Evolutionary conservation across 768 basidiomycete genomes (phyloP).

Genomic region (Cantharellus anzutake): DNA sequence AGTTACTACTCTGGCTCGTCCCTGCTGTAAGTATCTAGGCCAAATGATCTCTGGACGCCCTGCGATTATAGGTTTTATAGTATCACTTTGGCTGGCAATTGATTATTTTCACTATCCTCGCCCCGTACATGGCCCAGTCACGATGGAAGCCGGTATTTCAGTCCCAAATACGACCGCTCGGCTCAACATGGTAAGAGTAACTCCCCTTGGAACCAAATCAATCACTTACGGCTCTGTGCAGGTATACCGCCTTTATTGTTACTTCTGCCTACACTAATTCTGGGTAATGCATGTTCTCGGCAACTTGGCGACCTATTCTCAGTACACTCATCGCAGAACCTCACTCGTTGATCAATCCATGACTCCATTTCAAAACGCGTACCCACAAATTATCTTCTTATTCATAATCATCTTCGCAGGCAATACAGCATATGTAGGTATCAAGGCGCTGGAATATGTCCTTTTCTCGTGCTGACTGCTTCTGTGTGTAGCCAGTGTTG

Average conservation of each 20-base stretch:
- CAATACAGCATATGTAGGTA: conserved; percentile 81
- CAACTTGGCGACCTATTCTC: neutral
- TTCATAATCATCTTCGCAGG: conserved; percentile 69
- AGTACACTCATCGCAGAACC: conserved; percentile 15
- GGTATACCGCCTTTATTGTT: conserved; percentile 74
- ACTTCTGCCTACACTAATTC: conserved; percentile 80
- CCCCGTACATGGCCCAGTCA: conserved; percentile 51
- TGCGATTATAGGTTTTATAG: conserved; percentile 21
- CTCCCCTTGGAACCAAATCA: neutral
- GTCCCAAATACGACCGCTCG: conserved; percentile 32
- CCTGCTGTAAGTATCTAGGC: conserved; percentile 31
- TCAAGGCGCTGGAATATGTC: neutral
- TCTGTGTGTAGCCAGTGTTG: conserved; percentile 52
- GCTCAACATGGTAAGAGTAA: conserved; percentile 38
- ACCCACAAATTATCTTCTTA: conserved; percentile 58
- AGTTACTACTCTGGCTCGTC: conserved; percentile 66
- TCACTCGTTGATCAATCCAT: conserved; percentile 80
- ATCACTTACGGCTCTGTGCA: conserved; percentile 14
- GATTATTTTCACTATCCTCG: conserved; percentile 49
- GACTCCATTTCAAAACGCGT: conserved; percentile 78
- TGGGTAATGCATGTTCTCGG: conserved; percentile 20
- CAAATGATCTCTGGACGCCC: neutral
- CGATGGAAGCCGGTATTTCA: conserved; percentile 43
- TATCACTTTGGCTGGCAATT: conserved; percentile 64
- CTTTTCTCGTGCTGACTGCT: neutral